These are phyloP conservation scores for Chiua virens DNA, from an alignment of 768 basidiomycete species.

Conservation along the genomic window DNA sequence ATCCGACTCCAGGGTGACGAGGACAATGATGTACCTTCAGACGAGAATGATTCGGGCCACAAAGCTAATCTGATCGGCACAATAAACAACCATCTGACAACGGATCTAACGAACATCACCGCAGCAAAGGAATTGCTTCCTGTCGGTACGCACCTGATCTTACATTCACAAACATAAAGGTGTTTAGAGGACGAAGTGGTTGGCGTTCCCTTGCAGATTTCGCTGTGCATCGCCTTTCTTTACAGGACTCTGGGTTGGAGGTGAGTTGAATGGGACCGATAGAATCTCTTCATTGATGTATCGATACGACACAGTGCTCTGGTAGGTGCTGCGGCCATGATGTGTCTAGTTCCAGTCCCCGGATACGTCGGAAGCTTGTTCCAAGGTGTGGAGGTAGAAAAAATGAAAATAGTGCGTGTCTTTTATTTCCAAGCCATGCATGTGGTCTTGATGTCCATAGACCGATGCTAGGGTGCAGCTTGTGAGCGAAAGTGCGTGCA, in stretches of 20 bases:
- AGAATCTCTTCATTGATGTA: slow-evolving; percentile 32
- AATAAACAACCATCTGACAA: slow-evolving; percentile 74
- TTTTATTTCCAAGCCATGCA: neutral
- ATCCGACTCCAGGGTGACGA: slow-evolving; percentile 38
- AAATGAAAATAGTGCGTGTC: slow-evolving; percentile 43
- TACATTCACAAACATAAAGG: slow-evolving; percentile 16
- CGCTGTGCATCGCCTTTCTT: slow-evolving; percentile 5
- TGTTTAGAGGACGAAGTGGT: slow-evolving; percentile 29
- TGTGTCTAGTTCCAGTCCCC: slow-evolving; percentile 59
- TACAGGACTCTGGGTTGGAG: slow-evolving; percentile 9
- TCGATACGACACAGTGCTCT: slow-evolving; percentile 45
- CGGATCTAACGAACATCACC: slow-evolving; percentile 24
- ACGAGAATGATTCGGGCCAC: slow-evolving; percentile 11
- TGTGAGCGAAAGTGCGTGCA: slow-evolving; percentile 54
- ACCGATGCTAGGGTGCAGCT: slow-evolving; percentile 46
- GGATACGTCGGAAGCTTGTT: slow-evolving; percentile 51
- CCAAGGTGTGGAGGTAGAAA: slow-evolving; percentile 46
- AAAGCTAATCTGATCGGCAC: slow-evolving; percentile 64
- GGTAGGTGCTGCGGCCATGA: slow-evolving; percentile 52
- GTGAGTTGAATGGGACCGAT: neutral
- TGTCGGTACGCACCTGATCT: neutral
- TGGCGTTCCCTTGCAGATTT: slow-evolving; percentile 1
- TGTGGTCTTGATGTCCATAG: slow-evolving; percentile 38
- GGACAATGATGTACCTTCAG: too few species aligned
- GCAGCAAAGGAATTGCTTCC: slow-evolving; percentile 15